phyloP scores from a whole-genome alignment of 2,329 filamentous ascomycete species.

The Lasiodiplodia citricola region DNA sequence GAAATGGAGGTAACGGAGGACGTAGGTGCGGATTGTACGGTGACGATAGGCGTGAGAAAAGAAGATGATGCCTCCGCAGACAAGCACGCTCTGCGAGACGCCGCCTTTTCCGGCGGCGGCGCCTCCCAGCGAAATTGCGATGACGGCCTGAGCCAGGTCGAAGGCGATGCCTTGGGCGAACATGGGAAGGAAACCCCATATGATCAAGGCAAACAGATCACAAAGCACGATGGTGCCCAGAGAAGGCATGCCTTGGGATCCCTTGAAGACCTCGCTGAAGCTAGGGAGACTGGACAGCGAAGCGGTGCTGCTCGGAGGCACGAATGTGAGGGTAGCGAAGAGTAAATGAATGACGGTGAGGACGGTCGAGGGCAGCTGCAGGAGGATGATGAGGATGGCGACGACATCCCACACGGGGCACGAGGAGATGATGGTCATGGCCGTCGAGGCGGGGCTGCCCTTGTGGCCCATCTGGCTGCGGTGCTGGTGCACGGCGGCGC shows the following conservation, averaged over 20 bases:
- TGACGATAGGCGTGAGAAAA: constrained; percentile 45
- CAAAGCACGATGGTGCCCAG: constrained; percentile 83
- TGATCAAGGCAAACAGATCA: constrained; percentile 79
- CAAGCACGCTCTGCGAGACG: constrained; percentile 72
- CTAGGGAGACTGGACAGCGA: constrained; percentile 77
- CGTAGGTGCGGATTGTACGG: constrained; percentile 27
- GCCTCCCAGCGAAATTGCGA: constrained; percentile 87
- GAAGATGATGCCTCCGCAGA: constrained; percentile 72
- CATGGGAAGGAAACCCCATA: constrained; percentile 88
- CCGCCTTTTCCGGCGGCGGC: constrained; percentile 73
- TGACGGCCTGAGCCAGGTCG: constrained; percentile 90
- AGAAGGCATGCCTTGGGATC: constrained; percentile 83
- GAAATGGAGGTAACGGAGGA: constrained; percentile 56
- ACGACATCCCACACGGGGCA: constrained; percentile 94
- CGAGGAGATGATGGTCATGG: constrained; percentile 84
- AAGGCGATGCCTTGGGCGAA: constrained; percentile 87
- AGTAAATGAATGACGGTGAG: constrained; percentile 89
- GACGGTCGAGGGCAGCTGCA: constrained; percentile 87
- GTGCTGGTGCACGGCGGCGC: constrained; percentile 61
- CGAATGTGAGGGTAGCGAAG: constrained; percentile 91
- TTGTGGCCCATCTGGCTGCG: constrained; percentile 54
- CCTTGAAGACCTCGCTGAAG: constrained; percentile 89
- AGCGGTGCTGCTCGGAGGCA: constrained; percentile 75
- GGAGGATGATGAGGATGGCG: constrained; percentile 92
- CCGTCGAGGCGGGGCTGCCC: constrained; percentile 71